A percentile compares a stretch with the other conserved stretches of the same genome.
phyloP scores from a whole-genome alignment of 768 basidiomycete genomes.

The Boletus reticulatus region DNA sequence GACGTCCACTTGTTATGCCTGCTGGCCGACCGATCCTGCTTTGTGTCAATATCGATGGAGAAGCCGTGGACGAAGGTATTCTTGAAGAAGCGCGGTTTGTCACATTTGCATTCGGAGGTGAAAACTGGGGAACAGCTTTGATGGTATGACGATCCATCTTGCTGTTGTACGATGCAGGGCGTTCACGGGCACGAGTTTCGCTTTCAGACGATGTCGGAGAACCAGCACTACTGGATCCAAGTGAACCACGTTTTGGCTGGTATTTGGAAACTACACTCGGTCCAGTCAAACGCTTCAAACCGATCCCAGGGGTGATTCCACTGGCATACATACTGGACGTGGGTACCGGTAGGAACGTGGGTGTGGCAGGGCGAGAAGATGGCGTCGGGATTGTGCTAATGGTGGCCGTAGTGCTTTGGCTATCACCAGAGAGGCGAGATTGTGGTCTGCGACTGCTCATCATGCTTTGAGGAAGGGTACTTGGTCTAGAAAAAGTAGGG shows the following conservation, averaged over 20 bases:
- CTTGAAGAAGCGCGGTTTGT: slow-evolving; percentile 46
- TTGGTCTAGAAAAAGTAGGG: slow-evolving; percentile 43
- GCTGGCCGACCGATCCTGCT: slow-evolving; percentile 46
- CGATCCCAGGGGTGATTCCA: slow-evolving; percentile 34
- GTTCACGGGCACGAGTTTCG: slow-evolving; percentile 26
- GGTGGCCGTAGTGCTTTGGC: slow-evolving; percentile 52
- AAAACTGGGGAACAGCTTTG: slow-evolving; percentile 44
- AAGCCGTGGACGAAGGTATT: slow-evolving; percentile 36
- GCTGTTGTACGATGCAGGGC: slow-evolving; percentile 25
- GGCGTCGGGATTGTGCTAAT: slow-evolving; percentile 64
- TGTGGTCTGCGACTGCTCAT: slow-evolving; percentile 60
- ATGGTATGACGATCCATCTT: slow-evolving; percentile 18
- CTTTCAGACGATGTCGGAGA: slow-evolving; percentile 31
- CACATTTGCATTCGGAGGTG: slow-evolving; percentile 42
- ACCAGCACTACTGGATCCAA: slow-evolving; percentile 44
- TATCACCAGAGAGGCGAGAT: slow-evolving; percentile 70
- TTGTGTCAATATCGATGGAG: slow-evolving; percentile 34
- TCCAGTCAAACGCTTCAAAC: slow-evolving; percentile 61
- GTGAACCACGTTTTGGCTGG: slow-evolving; percentile 58
- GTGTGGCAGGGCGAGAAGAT: slow-evolving; percentile 69
- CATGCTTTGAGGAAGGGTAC: slow-evolving; percentile 42
- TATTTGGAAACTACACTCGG: slow-evolving; percentile 40
- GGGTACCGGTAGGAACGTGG: slow-evolving; percentile 75
- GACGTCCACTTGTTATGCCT: slow-evolving; percentile 42
- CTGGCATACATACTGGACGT: slow-evolving; percentile 48